Percentiles rank a stretch among this genome's conserved stretches.
Evolutionary conservation across 768 basidiomycete species (phyloP).

Genomic region (Tylopilus plumbeoviolaceoides): DNA sequence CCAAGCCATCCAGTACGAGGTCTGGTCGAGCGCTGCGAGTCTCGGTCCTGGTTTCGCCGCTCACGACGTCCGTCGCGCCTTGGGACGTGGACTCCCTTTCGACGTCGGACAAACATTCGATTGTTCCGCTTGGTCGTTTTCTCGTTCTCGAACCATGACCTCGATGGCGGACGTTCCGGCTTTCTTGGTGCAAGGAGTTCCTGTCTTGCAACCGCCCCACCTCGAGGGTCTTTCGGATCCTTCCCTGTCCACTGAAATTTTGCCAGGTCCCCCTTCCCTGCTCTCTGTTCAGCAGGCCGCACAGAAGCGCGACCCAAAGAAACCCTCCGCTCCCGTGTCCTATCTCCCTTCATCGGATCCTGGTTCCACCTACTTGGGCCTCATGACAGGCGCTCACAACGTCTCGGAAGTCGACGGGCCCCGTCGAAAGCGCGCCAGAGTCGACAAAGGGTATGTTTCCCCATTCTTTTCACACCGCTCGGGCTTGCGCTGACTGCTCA

Average conservation of each 20-base stretch:
- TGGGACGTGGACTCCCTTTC: conserved; percentile 16
- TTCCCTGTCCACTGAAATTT: conserved; percentile 81
- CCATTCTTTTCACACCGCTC: conserved; percentile 23
- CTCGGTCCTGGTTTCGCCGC: conserved; percentile 16
- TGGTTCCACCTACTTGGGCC: conserved; percentile 82
- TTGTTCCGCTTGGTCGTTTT: conserved; percentile 19
- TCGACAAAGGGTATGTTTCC: conserved; percentile 65
- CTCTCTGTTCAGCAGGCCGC: conserved; percentile 65
- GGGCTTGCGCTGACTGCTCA: conserved; percentile 22
- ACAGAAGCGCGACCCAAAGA: conserved; percentile 78
- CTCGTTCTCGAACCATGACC: conserved; percentile 49
- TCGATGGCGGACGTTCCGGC: conserved; percentile 66
- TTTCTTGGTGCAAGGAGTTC: conserved; percentile 69
- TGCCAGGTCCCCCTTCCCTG: conserved; percentile 81
- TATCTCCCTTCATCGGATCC: conserved; percentile 84
- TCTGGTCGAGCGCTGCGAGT: conserved; percentile 19
- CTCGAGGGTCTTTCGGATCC: conserved; percentile 69
- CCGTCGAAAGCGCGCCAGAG: conserved; percentile 67
- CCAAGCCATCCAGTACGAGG: conserved; percentile 8
- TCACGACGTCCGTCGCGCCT: conserved; percentile 21
- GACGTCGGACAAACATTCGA: conserved; percentile 14
- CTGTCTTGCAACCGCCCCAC: conserved; percentile 72
- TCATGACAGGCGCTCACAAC: conserved; percentile 61
- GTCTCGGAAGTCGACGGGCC: conserved; percentile 57
- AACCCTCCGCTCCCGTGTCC: conserved; percentile 63